Percentiles rank a stretch among this genome's conserved stretches.
Conservation (phyloP, 129 eudicot genomes). For the Chrysanthemum makinoi region DNA sequence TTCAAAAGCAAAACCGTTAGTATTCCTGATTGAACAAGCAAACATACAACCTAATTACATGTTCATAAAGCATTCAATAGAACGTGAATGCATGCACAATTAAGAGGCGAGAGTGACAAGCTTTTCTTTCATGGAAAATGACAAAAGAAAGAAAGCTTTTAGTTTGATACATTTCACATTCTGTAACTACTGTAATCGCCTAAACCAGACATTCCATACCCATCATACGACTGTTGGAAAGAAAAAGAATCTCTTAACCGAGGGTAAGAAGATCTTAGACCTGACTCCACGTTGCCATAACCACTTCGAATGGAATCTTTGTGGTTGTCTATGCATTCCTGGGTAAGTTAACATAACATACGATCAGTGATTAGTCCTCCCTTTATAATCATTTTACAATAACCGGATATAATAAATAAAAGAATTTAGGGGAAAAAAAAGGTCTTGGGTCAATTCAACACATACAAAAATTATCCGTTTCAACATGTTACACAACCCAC, state of each 20-base stretch:
- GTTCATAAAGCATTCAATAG: background rate
- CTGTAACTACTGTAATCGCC: slow-evolving; percentile 7
- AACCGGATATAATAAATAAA: background rate
- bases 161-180: background rate
- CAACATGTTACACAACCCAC: too few species aligned
- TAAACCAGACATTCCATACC: slow-evolving; percentile 4
- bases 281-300: background rate
- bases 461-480: too few species aligned
- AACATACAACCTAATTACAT: background rate
- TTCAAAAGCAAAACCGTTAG: background rate
- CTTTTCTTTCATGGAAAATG: background rate
- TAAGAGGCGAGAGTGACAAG: background rate
- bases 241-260: background rate
- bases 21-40: background rate
- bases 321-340: slow-evolving; percentile 3
- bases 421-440: too few species aligned
- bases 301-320: background rate
- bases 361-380: background rate
- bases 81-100: background rate
- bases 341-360: background rate
- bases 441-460: too few species aligned
- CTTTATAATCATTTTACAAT: background rate
- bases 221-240: background rate
- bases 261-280: background rate
- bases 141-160: background rate